These are phyloP conservation scores for Apocynum venetum DNA, from an alignment of 257 asterid genomes.

Conservation along the genomic window DNA sequence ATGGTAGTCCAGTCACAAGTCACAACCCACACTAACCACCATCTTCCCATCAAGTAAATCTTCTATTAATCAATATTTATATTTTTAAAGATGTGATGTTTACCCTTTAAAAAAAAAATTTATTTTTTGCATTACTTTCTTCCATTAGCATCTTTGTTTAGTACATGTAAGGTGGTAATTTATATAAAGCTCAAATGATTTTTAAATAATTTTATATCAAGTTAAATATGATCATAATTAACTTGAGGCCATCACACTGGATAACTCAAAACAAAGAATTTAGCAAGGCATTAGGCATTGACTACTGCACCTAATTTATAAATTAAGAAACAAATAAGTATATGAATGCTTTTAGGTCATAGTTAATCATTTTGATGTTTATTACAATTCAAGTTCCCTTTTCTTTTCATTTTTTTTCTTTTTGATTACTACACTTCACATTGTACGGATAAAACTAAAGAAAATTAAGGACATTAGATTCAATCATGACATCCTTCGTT, in stretches of 20 bases:
- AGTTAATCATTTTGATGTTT: too few relatives aligned
- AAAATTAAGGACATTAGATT: background rate
- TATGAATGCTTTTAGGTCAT: background rate
- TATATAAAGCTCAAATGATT: too few relatives aligned
- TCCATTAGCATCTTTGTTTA: background rate
- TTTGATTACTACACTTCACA: background rate
- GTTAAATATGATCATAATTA: too few relatives aligned
- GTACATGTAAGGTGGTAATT: background rate
- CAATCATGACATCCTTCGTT: background rate
- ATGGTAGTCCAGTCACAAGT: background rate
- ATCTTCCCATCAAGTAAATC: background rate
- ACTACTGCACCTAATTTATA: too few relatives aligned
- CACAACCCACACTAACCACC: background rate
- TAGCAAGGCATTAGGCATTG: background rate
- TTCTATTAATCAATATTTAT: background rate
- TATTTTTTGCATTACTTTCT: too few relatives aligned
- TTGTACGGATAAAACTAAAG: background rate
- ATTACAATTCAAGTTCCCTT: too few relatives aligned
- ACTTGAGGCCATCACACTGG: background rate
- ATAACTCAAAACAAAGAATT: background rate
- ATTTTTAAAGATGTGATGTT: too few relatives aligned
- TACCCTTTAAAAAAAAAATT: too few relatives aligned
- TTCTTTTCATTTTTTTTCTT: too few relatives aligned
- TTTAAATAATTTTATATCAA: too few relatives aligned
- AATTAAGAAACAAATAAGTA: too few relatives aligned